Evolutionary conservation across 805 yeast species (phyloP).

Genomic region (Schizosaccharomyces octosporus): DNA sequence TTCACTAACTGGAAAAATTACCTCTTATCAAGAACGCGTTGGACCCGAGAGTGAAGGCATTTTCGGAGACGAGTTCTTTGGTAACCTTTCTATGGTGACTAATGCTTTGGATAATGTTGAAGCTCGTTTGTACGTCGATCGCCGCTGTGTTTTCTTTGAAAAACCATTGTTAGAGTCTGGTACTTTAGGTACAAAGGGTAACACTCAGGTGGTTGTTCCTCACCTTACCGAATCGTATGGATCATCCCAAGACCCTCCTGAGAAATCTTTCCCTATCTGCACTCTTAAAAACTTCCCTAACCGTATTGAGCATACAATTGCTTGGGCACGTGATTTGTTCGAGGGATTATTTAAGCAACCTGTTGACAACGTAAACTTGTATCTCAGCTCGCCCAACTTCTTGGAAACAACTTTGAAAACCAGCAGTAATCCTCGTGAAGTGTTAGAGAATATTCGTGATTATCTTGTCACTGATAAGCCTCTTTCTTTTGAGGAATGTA

Average conservation of each 20-base stretch:
- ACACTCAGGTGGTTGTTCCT: constrained; percentile 90
- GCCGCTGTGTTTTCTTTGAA: constrained; percentile 80
- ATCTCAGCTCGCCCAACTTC: constrained; percentile 73
- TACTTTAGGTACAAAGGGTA: constrained; percentile 94
- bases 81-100: constrained; percentile 60
- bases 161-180: constrained; percentile 89
- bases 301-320: constrained; percentile 94
- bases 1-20: constrained; percentile 52
- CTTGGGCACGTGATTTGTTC: constrained; percentile 93
- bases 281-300: constrained; percentile 93
- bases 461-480: constrained; percentile 63
- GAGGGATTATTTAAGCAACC: constrained; percentile 75
- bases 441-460: constrained; percentile 47
- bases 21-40: constrained; percentile 59
- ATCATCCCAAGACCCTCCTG: constrained; percentile 95
- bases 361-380: constrained; percentile 82
- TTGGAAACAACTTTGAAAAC: constrained; percentile 80
- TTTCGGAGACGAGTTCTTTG: constrained; percentile 73
- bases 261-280: constrained; percentile 88
- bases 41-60: constrained; percentile 79
- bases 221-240: constrained; percentile 85
- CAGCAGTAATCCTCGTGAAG: constrained; percentile 72
- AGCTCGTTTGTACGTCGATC: constrained; percentile 91
- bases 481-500: constrained; percentile 72
- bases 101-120: constrained; percentile 95